A percentile compares a stretch with the other conserved stretches of the same genome.
These are phyloP conservation scores for Eucommia ulmoides DNA, from an alignment of 257 asterid species.

Conservation along the genomic window DNA sequence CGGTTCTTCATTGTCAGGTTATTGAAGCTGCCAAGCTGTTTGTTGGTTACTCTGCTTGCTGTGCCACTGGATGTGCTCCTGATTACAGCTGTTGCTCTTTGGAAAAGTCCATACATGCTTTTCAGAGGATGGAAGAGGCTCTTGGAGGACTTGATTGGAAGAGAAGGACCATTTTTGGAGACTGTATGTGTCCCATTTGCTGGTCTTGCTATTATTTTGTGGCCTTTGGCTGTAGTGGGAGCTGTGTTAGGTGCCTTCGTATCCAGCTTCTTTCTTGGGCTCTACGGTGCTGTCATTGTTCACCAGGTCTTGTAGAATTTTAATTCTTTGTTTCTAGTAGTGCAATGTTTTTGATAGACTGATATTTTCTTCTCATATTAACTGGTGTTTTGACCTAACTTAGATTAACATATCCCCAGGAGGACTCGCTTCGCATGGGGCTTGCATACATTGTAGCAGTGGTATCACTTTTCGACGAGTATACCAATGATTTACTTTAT, in stretches of 20 bases:
- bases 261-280: conserved; percentile 63
- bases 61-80: conserved; percentile 49
- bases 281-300: conserved; percentile 67
- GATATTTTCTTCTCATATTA: too few relatives aligned
- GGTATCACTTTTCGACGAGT: conserved; percentile 69
- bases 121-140: conserved; percentile 87
- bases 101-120: conserved; percentile 90
- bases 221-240: conserved; percentile 86
- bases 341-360: not conserved
- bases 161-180: conserved; percentile 93
- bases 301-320: conserved; percentile 35
- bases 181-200: conserved; percentile 84
- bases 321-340: not conserved
- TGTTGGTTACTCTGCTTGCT: conserved; percentile 51
- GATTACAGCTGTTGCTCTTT: conserved; percentile 59
- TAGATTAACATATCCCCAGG: conserved; percentile 28
- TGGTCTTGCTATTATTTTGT: conserved; percentile 67
- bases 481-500: conserved; percentile 64
- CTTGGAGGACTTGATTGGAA: conserved; percentile 64
- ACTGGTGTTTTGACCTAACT: conserved; percentile 2
- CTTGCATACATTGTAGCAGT: conserved; percentile 59
- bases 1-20: too few relatives aligned
- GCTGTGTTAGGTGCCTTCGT: conserved; percentile 49
- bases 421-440: conserved; percentile 70
- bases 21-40: conserved; percentile 50